phyloP scores from a whole-genome alignment of 2,329 filamentous ascomycete genomes.

The Didymellaceae sp. region DNA sequence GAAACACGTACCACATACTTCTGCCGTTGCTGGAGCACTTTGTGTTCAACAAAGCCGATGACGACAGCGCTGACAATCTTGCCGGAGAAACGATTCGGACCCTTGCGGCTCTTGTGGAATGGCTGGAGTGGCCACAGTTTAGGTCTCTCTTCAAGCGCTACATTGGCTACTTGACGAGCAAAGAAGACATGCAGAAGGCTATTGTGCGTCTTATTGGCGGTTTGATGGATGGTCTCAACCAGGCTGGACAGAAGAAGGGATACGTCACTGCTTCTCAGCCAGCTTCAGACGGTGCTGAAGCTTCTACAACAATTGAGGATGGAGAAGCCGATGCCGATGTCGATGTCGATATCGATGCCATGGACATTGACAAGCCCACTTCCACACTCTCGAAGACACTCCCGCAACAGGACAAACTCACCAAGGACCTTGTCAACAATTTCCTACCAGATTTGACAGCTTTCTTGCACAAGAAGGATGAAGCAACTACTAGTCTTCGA shows the following conservation, averaged over 20 bases:
- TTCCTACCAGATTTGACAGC: conserved; percentile 81
- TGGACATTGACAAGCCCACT: conserved; percentile 33
- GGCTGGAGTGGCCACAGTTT: conserved; percentile 90
- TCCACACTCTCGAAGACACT: conserved; percentile 66
- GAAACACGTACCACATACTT: conserved; percentile 84
- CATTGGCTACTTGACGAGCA: conserved; percentile 79
- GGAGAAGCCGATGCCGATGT: conserved; percentile 52
- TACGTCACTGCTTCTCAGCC: conserved; percentile 28
- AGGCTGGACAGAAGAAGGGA: conserved; percentile 53
- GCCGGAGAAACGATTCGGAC: conserved; percentile 85
- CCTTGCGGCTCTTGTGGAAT: conserved; percentile 75
- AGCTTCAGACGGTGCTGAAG: conserved; percentile 22
- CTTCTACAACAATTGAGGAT: too few relatives aligned
- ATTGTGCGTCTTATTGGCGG: conserved; percentile 82
- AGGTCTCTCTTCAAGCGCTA: conserved; percentile 84
- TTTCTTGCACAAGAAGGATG: conserved; percentile 92
- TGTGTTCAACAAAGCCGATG: conserved; percentile 81
- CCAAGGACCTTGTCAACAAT: conserved; percentile 73
- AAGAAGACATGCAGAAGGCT: conserved; percentile 83
- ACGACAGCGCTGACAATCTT: conserved; percentile 79
- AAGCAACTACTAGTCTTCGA: conserved; percentile 90
- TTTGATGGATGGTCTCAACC: conserved; percentile 76
- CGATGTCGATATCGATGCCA: conserved; percentile 22
- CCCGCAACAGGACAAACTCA: conserved; percentile 71
- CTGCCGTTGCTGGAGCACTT: conserved; percentile 94